phyloP scores from a whole-genome alignment of 1,139 yeast species.

The Yamadazyma sp. region DNA sequence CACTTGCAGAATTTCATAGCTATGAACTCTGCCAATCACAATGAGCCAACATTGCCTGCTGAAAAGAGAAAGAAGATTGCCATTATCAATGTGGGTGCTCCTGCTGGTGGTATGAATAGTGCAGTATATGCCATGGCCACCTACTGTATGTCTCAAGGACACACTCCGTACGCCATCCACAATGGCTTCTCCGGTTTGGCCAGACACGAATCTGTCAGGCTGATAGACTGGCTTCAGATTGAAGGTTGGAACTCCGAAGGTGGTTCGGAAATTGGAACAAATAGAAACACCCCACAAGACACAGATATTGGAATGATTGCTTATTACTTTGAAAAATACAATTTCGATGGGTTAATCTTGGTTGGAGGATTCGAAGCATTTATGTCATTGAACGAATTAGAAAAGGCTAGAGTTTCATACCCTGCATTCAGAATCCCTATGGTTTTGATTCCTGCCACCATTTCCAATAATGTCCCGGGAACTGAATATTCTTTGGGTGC shows the following conservation, averaged over 20 bases:
- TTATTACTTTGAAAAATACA: slow-evolving; percentile 69
- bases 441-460: slow-evolving; percentile 82
- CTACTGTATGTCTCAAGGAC: slow-evolving; percentile 75
- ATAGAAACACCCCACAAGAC: slow-evolving; percentile 66
- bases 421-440: slow-evolving; percentile 78
- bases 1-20: slow-evolving; percentile 61
- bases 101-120: slow-evolving; percentile 79
- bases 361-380: slow-evolving; percentile 86
- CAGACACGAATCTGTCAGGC: slow-evolving; percentile 68
- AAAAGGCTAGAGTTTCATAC: slow-evolving; percentile 58
- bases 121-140: slow-evolving; percentile 76
- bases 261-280: slow-evolving; percentile 83
- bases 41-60: slow-evolving; percentile 56
- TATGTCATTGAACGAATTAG: slow-evolving; percentile 64
- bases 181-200: slow-evolving; percentile 77
- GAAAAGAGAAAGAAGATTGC: slow-evolving; percentile 64
- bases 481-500: slow-evolving; percentile 92
- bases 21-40: slow-evolving; percentile 60
- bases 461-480: slow-evolving; percentile 97
- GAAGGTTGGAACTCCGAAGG: slow-evolving; percentile 76
- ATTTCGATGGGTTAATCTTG: slow-evolving; percentile 70
- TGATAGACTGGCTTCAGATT: slow-evolving; percentile 65
- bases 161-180: slow-evolving; percentile 68
- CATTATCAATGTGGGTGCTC: slow-evolving; percentile 77
- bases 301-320: slow-evolving; percentile 74